Evolutionary conservation across 2,329 filamentous ascomycete genomes (phyloP).

Genomic region (Neofusicoccum sp.): DNA sequence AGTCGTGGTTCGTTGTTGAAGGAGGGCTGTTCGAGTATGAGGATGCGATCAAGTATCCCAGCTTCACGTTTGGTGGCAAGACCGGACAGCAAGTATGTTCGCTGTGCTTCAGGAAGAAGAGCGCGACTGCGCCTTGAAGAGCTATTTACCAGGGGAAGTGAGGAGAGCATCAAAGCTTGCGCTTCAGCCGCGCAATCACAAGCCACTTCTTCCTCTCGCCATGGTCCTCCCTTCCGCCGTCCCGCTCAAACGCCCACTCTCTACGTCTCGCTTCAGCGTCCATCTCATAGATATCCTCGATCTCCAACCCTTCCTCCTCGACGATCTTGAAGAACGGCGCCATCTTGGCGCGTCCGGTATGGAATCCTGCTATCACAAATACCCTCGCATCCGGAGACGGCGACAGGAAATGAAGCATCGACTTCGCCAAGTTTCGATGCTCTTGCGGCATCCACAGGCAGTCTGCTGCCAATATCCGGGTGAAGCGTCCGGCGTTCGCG

Average conservation of each 20-base stretch:
- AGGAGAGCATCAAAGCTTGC: slow-evolving; percentile 7
- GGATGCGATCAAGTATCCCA: slow-evolving; percentile 73
- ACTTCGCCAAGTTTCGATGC: slow-evolving; percentile 63
- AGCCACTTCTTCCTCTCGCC: slow-evolving; percentile 68
- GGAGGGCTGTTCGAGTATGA: slow-evolving; percentile 56
- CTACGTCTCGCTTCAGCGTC: slow-evolving; percentile 64
- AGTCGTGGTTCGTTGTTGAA: slow-evolving; percentile 68
- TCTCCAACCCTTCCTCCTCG: slow-evolving; percentile 48
- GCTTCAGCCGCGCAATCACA: slow-evolving; percentile 51
- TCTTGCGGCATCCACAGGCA: slow-evolving; percentile 75
- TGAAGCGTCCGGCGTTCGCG: slow-evolving; percentile 47
- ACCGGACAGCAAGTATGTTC: slow-evolving; percentile 88
- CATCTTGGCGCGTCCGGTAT: slow-evolving; percentile 67
- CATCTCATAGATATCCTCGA: slow-evolving; percentile 67
- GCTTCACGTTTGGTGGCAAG: slow-evolving; percentile 84
- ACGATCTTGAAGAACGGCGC: slow-evolving; percentile 62
- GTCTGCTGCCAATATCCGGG: slow-evolving; percentile 67
- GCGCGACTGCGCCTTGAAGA: not conserved
- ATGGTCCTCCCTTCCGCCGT: slow-evolving; percentile 61
- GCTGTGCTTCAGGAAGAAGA: slow-evolving; percentile 67
- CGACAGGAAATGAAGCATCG: slow-evolving; percentile 62
- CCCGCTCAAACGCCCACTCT: slow-evolving; percentile 54
- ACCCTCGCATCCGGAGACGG: slow-evolving; percentile 49
- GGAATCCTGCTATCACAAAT: slow-evolving; percentile 69
- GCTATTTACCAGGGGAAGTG: not conserved